These are phyloP conservation scores for Cercospora janseana DNA, from an alignment of 2,329 filamentous ascomycete genomes.

Conservation along the genomic window DNA sequence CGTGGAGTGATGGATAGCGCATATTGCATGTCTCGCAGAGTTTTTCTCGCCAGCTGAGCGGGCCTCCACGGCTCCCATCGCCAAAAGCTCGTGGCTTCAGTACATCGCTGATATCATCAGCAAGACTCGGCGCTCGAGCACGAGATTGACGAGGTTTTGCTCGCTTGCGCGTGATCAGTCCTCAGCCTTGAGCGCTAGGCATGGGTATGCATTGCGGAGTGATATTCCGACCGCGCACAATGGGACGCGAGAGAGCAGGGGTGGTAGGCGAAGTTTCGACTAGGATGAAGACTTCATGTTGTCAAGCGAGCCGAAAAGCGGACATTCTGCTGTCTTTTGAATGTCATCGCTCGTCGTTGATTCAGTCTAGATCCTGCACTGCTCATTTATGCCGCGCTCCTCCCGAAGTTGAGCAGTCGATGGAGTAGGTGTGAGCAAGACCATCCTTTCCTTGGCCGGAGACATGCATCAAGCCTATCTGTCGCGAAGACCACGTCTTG, in stretches of 20 bases:
- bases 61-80: background rate
- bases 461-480: no score
- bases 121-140: background rate
- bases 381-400: no score
- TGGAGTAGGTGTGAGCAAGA: no score
- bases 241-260: background rate
- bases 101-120: background rate
- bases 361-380: no score
- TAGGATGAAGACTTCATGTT: background rate
- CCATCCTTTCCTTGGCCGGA: no score
- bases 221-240: no score
- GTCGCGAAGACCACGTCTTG: no score
- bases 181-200: background rate
- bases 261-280: background rate
- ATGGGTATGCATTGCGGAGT: constrained; percentile 1
- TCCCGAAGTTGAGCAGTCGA: no score
- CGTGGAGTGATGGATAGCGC: constrained; percentile 1
- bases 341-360: no score
- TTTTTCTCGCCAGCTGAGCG: constrained; percentile 4
- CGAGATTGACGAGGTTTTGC: background rate
- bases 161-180: background rate
- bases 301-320: background rate
- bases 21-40: constrained; percentile 5
- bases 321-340: background rate
- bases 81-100: background rate